Percentiles rank a stretch among this genome's conserved stretches.
These are phyloP conservation scores for Candida gigantensis DNA, from an alignment of 1,139 yeast species.

Conservation along the genomic window DNA sequence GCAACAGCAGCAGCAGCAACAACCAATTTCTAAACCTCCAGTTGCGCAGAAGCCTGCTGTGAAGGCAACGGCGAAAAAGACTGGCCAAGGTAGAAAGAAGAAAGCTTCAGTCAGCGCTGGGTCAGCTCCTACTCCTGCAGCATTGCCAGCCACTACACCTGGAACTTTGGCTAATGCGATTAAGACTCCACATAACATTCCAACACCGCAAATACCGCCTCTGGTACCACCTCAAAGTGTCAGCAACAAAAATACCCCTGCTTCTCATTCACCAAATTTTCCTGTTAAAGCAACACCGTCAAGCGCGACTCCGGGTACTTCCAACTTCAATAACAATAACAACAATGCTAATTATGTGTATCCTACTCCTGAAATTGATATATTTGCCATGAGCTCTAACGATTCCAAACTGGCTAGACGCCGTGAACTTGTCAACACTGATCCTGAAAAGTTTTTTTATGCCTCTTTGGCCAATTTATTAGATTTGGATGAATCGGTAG, in stretches of 20 bases:
- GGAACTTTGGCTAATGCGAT: conserved; percentile 42
- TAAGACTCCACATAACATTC: conserved; percentile 48
- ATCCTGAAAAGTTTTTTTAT: conserved; percentile 52
- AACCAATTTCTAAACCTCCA: conserved; percentile 16
- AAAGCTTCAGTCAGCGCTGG: conserved; percentile 26
- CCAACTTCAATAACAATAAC: conserved; percentile 7
- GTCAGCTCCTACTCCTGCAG: conserved; percentile 15
- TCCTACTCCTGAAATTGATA: conserved; percentile 28
- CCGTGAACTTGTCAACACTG: conserved; percentile 45
- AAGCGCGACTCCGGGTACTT: conserved; percentile 10
- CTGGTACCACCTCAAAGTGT: conserved; percentile 35
- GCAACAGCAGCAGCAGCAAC: conserved; percentile 13
- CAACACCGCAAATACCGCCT: conserved; percentile 49
- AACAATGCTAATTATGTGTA: conserved; percentile 14
- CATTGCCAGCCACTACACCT: conserved; percentile 39
- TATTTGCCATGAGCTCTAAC: conserved; percentile 28
- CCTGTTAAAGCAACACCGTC: conserved; percentile 14
- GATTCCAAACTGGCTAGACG: conserved; percentile 44
- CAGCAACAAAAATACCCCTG: conserved; percentile 46
- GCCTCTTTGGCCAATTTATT: conserved; percentile 54
- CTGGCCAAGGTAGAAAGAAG: conserved; percentile 25
- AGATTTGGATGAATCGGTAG: conserved; percentile 44
- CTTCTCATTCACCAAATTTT: conserved; percentile 40
- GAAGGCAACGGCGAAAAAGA: conserved; percentile 5
- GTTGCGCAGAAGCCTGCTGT: conserved; percentile 15